Conservation (phyloP, 805 yeast genomes). For the Danielia reshetovae region DNA sequence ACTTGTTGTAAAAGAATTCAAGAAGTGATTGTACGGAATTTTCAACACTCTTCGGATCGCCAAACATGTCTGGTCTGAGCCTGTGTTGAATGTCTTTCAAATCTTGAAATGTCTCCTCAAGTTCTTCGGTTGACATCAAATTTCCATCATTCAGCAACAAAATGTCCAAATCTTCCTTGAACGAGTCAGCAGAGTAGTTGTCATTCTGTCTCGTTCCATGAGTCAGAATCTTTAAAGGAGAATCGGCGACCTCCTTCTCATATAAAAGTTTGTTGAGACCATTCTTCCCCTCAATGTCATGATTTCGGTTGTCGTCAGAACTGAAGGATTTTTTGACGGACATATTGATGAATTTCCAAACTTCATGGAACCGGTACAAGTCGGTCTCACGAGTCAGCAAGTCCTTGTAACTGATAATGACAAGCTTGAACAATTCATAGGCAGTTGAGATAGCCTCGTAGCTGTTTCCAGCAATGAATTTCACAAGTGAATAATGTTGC, state of each 20-base stretch:
- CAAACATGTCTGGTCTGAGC: conserved; percentile 5
- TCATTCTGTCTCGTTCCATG: conserved; percentile 19
- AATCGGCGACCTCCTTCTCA: conserved; percentile 27
- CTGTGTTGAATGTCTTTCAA: conserved; percentile 6
- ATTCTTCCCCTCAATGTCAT: not conserved
- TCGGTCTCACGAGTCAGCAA: conserved; percentile 30
- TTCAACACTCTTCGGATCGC: not conserved
- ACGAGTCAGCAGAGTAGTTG: conserved; percentile 19
- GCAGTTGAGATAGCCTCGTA: conserved; percentile 26
- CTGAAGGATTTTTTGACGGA: conserved; percentile 19
- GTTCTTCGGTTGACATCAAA: conserved; percentile 13
- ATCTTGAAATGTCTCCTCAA: conserved; percentile 12
- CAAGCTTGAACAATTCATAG: conserved; percentile 33
- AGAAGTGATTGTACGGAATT: conserved; percentile 2
- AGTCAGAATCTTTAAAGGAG: conserved; percentile 31
- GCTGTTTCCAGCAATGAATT: conserved; percentile 27
- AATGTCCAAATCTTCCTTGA: conserved; percentile 24
- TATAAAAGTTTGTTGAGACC: conserved; percentile 10
- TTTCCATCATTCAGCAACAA: conserved; percentile 12
- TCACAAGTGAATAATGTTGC: conserved; percentile 21
- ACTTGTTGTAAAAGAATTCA: conserved; percentile 5
- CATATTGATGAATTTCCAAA: conserved; percentile 34
- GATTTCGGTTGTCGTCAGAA: not conserved
- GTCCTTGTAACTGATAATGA: conserved; percentile 33
- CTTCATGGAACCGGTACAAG: conserved; percentile 25